Conservation (phyloP, 2,329 filamentous ascomycete species). For the Capronia americana region DNA sequence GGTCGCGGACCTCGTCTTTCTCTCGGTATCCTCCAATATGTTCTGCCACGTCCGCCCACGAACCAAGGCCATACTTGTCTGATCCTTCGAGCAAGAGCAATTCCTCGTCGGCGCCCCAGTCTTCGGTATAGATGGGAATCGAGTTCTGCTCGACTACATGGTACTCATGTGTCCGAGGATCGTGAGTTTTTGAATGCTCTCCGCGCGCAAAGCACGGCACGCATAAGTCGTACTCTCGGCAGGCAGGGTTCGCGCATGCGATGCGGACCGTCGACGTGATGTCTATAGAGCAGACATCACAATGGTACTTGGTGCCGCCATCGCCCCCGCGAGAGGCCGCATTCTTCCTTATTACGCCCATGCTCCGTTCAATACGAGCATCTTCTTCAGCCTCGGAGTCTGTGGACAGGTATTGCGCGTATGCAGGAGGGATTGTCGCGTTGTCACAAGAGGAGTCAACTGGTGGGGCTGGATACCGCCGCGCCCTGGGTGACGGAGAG, state of each 20-base stretch:
- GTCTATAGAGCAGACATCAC: slow-evolving; percentile 94
- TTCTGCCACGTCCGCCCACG: slow-evolving; percentile 97
- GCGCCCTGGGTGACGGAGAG: slow-evolving; percentile 18
- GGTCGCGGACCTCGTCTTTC: slow-evolving; percentile 94
- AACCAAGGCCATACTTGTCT: slow-evolving; percentile 94
- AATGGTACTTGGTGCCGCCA: slow-evolving; percentile 92
- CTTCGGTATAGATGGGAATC: slow-evolving; percentile 90
- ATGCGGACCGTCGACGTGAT: slow-evolving; percentile 98
- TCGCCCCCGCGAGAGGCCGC: slow-evolving; percentile 83
- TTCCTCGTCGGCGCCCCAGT: slow-evolving; percentile 98
- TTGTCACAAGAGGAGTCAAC: slow-evolving; percentile 22
- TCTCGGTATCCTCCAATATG: slow-evolving; percentile 94
- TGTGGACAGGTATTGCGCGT: slow-evolving; percentile 40
- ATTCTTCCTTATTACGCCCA: slow-evolving; percentile 98
- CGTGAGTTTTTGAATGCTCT: slow-evolving; percentile 79
- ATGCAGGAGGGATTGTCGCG: slow-evolving; percentile 33
- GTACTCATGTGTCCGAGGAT: slow-evolving; percentile 84
- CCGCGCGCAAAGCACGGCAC: slow-evolving; percentile 92
- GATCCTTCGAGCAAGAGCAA: slow-evolving; percentile 90
- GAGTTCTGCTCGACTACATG: slow-evolving; percentile 98
- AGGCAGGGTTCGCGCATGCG: slow-evolving; percentile 80
- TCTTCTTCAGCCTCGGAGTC: slow-evolving; percentile 47
- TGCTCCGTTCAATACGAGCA: slow-evolving; percentile 55
- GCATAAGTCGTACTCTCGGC: slow-evolving; percentile 95
- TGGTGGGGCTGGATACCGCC: slow-evolving; percentile 21